Base-by-base conservation (phyloP, 2,329 filamentous ascomycete species). In the Grosmannia penicillata region DNA sequence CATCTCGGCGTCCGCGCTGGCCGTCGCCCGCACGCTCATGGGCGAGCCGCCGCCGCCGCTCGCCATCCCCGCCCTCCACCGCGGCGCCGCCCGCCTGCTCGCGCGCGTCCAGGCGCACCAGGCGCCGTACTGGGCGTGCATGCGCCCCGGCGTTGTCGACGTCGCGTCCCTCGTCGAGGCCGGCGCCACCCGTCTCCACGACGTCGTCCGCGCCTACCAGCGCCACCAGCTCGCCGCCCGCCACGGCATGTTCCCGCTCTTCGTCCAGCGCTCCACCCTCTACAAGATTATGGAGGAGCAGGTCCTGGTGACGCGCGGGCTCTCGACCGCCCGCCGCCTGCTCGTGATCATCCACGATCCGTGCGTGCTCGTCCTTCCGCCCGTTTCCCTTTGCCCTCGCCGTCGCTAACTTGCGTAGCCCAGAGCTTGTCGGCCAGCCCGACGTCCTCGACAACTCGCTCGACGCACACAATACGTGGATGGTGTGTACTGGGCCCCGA, bases 1-100 rank as follows among this genome's bases (percentile, higher is more conserved):
- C 1, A 98, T 98, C 42, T 93, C 91, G 0, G 78, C 82, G 41
- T 96, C 91, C 5, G 87, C 91, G 1, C 69, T 95, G 5, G 85
- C 89, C 3, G 91, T 98, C 1, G 91, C 85, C 2, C 77, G 78
- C 43, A 95, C 89, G 1, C 66, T 98, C 32, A 96, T 98, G 86
- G 86, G 91, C 18, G 87, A 98, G 51, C 84, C 89, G 10, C 91
- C 91, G 3, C 70, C 72, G 30, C 62, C 66, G 49, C 69, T 78
- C 56, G 55, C 59, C 13, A 56, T 78, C 3, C 65, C 72, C 8
- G 66, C 65, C 40, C 63, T 78, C 45, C 72, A 68, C 53, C 68
- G 63, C 48, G 68, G 73, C 17, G 75, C 74, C 1, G 64, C 65
- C 0, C 61, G 63, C 32, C 64, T 72, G 1, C 53, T 80, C 21